These are phyloP conservation scores for Thelephora aurantiotincta DNA, from an alignment of 768 basidiomycete genomes.

Conservation along the genomic window DNA sequence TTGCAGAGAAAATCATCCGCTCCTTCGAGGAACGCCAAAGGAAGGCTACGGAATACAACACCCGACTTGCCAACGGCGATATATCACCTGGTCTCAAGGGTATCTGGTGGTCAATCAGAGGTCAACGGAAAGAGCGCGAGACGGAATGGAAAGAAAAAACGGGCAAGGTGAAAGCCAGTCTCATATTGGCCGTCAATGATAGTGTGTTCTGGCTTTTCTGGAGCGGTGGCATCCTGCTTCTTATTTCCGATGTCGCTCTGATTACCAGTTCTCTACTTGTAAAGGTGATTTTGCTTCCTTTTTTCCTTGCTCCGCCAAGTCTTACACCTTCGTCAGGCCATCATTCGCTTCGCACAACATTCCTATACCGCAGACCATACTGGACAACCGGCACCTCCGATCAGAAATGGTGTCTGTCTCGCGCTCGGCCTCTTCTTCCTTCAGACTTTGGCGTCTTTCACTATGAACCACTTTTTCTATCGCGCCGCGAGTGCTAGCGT, in stretches of 20 bases:
- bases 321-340: slow-evolving; percentile 25
- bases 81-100: slow-evolving; percentile 34
- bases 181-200: slow-evolving; percentile 60
- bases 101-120: slow-evolving; percentile 47
- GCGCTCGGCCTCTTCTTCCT: slow-evolving; percentile 56
- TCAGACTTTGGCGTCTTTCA: slow-evolving; percentile 51
- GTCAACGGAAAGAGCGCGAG: slow-evolving; percentile 39
- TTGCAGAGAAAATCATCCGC: slow-evolving; percentile 46
- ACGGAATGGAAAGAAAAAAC: slow-evolving; percentile 47
- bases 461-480: slow-evolving; percentile 77
- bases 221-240: slow-evolving; percentile 44
- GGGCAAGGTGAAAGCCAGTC: slow-evolving; percentile 49
- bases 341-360: slow-evolving; percentile 54
- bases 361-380: slow-evolving; percentile 31
- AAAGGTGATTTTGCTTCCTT: slow-evolving; percentile 36
- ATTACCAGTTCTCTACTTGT: slow-evolving; percentile 66
- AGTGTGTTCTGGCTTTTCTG: slow-evolving; percentile 71
- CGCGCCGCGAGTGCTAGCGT: slow-evolving; percentile 62
- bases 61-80: slow-evolving; percentile 47
- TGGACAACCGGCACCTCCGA: slow-evolving; percentile 20
- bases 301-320: not conserved
- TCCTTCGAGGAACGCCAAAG: slow-evolving; percentile 48
- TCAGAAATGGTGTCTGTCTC: slow-evolving; percentile 59
- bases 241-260: slow-evolving; percentile 58
- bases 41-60: slow-evolving; percentile 59